Evolutionary conservation across 1,284 basidiomycete genomes (phyloP), one percentile per base, ranked within the genome.

Genomic region (Hemileia vastatrix): DNA sequence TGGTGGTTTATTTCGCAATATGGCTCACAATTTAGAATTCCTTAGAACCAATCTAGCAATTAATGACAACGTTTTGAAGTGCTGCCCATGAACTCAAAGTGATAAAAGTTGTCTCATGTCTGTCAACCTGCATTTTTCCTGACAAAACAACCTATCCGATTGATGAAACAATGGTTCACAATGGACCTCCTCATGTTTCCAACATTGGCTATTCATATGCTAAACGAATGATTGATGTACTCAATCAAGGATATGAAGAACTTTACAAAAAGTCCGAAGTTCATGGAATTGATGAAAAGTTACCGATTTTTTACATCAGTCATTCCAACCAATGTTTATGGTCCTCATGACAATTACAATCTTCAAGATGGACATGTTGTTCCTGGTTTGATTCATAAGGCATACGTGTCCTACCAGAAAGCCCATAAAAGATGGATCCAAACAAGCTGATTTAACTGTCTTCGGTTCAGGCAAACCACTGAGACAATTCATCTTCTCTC

Each of bases 161-260:
- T 15, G 86, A 88, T 67, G 90, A 93, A 78, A 83, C 80, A 65
- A 90, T 88, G 78, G 85, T 93, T 63, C 90, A 94, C 76, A 80
- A 81, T 44, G 90, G 90, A 6, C 86, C 87, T 31, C 90, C 90
- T 3, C 90, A 93, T 72, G 80, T 85, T 64, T 87, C 86, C 69
- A 93, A 93, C 80, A 92, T 89, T 78, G 90, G 90, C 15, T 94
- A 94, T 70, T 86, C 90, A 1, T 86, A 93, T 69, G 89, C 88
- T 36, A 94, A 94, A 78, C 81, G 90, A n/a, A 82, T 93, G 79
- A 88, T 94, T 2, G 90, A 93, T 73, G 84, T 92, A 1, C 87
- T 90, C 74, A 93, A 93, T 73, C 88, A 86, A 89, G 90, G 66
- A 61, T 84, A n/a, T n/a, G n/a, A 3, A 31, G n/a, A 3, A 27